Evolutionary conservation across 2,329 filamentous ascomycete species (phyloP), one percentile per base, ranked within the genome.

Genomic region (Alternaria atra): DNA sequence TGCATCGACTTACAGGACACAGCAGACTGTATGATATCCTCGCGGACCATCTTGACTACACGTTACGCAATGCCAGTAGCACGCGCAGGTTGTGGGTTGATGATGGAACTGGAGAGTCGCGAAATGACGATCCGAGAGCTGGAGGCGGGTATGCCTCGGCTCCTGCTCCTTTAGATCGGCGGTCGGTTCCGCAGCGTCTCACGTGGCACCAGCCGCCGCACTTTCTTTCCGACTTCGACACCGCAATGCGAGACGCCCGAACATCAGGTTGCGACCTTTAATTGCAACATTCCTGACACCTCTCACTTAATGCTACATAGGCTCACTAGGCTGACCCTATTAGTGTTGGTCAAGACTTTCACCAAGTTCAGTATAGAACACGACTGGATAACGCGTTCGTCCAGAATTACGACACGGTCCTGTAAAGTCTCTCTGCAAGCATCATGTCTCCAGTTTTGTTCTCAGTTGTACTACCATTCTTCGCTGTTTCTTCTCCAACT

Each of bases 11-110:
- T 81, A 86, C 84, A 86, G 44, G 83, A 83, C 65, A 86, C 82
- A 73, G 92, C 94, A 76, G 93, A 97, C 70, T 89, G 85, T 73
- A 97, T 88, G 67, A 97, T 84, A 79, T 98, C 94, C 88, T 98
- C 94, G 78, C 95, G 93, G 84, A 97, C 93, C 84, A 94, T 90
- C 85, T 89, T 94, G 80, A 65, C 67, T 70, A 60, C 55, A 58
- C 64, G 44, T 51, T 61, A 47, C 67, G 66, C 70, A 64, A 63
- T 51, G 52, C 60, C 42, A 51, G 55, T 37, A 58, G 46, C 63
- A 66, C 68, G 56, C 58, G 66, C 58, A 53, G 47, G 34, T 13
- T 23, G 35, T 29, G 34, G 39, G 39, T 37, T 58, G 58, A 46
- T 55, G 56, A 61, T 47, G 55, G 52, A 60, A 52, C 52, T 60